A percentile compares a stretch with the other conserved stretches of the same genome.
These are phyloP conservation scores for Trichoderma gamsii DNA, from an alignment of 495 filamentous ascomycete genomes.

Conservation along the genomic window DNA sequence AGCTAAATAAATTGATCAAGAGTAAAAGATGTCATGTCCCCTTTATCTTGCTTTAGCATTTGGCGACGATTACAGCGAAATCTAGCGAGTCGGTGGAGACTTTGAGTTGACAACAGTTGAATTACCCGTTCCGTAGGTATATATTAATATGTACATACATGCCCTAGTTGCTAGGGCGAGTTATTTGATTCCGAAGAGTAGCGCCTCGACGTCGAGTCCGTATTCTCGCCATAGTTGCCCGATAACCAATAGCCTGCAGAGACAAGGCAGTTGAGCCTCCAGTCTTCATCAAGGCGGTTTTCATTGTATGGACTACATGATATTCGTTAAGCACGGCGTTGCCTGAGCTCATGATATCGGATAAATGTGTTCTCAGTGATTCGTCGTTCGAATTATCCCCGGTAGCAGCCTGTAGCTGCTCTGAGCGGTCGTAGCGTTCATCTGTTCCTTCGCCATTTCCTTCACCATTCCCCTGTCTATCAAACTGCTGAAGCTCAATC, in stretches of 20 bases:
- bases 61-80: not conserved
- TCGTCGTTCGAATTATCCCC: constrained; percentile 15
- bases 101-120: not conserved
- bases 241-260: constrained; percentile 45
- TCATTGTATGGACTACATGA: constrained; percentile 59
- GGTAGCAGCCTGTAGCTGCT: not conserved
- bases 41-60: not conserved
- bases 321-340: constrained; percentile 64
- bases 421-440: constrained; percentile 10
- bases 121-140: not conserved
- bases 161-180: not conserved
- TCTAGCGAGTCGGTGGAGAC: not conserved
- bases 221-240: constrained; percentile 40
- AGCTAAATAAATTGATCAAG: not conserved
- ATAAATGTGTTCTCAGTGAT: constrained; percentile 42
- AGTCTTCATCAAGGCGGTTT: constrained; percentile 55
- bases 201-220: constrained; percentile 28
- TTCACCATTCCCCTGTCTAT: constrained; percentile 16
- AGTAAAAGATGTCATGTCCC: not conserved
- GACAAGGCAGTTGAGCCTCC: constrained; percentile 45
- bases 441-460: constrained; percentile 15
- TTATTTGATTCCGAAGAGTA: constrained; percentile 13
- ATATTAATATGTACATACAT: not conserved
- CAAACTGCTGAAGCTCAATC: constrained; percentile 46
- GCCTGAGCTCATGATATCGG: constrained; percentile 60